Evolutionary conservation across 768 basidiomycete species (phyloP), one percentile per base, ranked within the genome.

Genomic region (Filobasidium floriforme): DNA sequence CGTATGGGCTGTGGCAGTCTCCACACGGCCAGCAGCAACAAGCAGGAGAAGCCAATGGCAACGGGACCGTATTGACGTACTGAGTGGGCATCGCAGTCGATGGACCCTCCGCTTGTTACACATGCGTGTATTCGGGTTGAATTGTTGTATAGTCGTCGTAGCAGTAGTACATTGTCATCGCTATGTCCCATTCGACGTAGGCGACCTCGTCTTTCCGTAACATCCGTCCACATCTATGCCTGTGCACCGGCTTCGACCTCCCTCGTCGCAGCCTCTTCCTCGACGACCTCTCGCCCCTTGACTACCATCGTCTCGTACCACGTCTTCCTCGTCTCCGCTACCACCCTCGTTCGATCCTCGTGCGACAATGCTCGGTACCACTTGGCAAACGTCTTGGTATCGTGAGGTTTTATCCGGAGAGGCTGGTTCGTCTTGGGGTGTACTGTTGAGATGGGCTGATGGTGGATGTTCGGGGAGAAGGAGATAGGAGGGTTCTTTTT

Each of bases 1-100:
- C 85, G 9, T 97, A 97, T 73, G 94, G 94, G 57, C 81, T 96
- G 68, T 97, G 81, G 80, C 75, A 77, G 69, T 41, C 60, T 6
- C 26, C 28, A 32, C 15, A 60, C 26, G 55, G 55, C 18, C 55
- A 26, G 24, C 18, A 26, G 55, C 55, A 26, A 57, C 18, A 26
- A 24, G 15, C 10, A 49, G n/a, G 28, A 63, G 26, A 49, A 49
- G 28, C 60, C 18, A 66, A 66, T 24, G 65, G 65, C 7, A 61
- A 62, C 43, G 60, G 49, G 22, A 37, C 29, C 57, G 54, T 57
- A 6, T 2, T n/a, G 26, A 57, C 54, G 54, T 57, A 24, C 54
- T 57, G 26, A 57, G 32, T 4, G 32, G 32, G 32, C 32, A 37
- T 37, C 32, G 32, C 32, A 37, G 32, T 37, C 54, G 26, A 15